Evolutionary conservation across 169 alveolate species (phyloP).

Genomic region (Eimeria sp.): DNA sequence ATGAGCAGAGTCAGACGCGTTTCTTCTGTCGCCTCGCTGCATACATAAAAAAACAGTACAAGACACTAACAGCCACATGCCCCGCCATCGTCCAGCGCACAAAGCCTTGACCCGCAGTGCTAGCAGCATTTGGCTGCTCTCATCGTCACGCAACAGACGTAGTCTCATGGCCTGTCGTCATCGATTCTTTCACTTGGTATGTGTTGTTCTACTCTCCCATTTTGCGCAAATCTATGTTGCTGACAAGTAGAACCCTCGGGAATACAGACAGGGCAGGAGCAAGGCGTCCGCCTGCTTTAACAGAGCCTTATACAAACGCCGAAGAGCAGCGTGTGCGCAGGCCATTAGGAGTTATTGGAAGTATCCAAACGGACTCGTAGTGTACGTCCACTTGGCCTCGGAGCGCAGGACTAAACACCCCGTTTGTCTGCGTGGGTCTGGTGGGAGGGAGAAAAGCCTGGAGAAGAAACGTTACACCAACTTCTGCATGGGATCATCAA

Average conservation of each 20-base stretch:
- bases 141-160: not conserved
- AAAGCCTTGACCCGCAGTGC: not conserved
- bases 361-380: conserved; percentile 18
- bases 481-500: not conserved
- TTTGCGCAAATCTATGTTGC: not conserved
- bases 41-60: not conserved
- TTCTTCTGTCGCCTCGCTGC: conserved; percentile 30
- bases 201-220: too few species aligned
- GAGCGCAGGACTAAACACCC: conserved; percentile 23
- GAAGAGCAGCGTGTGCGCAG: not conserved
- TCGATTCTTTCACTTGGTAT: too few species aligned
- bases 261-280: not conserved
- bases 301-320: not conserved
- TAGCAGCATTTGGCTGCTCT: not conserved
- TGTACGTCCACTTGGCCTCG: conserved; percentile 51
- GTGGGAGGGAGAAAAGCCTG: conserved; percentile 54
- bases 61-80: not conserved
- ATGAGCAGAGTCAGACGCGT: conserved; percentile 54
- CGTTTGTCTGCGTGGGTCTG: not conserved
- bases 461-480: not conserved
- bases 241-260: not conserved
- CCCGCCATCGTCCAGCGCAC: not conserved
- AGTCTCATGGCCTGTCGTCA: not conserved
- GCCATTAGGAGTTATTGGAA: not conserved
- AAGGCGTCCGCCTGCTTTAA: not conserved